Base-by-base conservation (phyloP, 1,284 basidiomycete genomes). In the Cystobasidiaceae sp. region DNA sequence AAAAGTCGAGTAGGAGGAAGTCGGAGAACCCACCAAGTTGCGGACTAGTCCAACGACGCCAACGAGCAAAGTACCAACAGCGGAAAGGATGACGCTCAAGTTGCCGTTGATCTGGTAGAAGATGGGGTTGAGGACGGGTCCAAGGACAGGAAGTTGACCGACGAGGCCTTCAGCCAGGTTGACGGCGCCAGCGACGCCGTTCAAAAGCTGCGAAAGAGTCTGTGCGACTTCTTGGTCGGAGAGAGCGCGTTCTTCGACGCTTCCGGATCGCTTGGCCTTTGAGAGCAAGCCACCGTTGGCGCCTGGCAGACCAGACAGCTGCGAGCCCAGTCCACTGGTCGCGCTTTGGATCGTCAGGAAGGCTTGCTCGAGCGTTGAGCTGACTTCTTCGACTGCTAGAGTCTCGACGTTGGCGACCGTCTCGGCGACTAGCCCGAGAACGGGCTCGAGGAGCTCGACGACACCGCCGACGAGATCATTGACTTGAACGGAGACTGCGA, bases 61-160 rank as follows among this genome's bases (percentile, higher is more conserved):
- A 33, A 51, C 49, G 49, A 51, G 49, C 27, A 51, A 23, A 21
- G 19, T 51, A 23, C 49, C 49, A 21, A 51, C 49, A 15, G 49
- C 23, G 3, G 49, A 30, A 15, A 51, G 28, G 49, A 51, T 51
- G 49, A 51, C 13, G 1, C 21, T 27, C 9, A 51, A 28, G 27
- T 51, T 28, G 27, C 49, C 49, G 28, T 51, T 51, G 49, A 51
- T 51, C 28, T 51, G 9, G 19, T 28, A 19, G 49, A 30, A 51
- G 3, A 51, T 23, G 15, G 23, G 27, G 19, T 11, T 2, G 15
- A 51, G 49, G 8, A 51, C n/a, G n/a, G 21, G 21, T 13, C 49
- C 49, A 15, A 51, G 28, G 49, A 51, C 28, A 9, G 49, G 49
- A 28, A 51, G 28, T 33, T 28, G 15, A 21, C 49, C 30, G 8